Evolutionary conservation across 768 basidiomycete species (phyloP).

Genomic region (Leccinum uliginosum): DNA sequence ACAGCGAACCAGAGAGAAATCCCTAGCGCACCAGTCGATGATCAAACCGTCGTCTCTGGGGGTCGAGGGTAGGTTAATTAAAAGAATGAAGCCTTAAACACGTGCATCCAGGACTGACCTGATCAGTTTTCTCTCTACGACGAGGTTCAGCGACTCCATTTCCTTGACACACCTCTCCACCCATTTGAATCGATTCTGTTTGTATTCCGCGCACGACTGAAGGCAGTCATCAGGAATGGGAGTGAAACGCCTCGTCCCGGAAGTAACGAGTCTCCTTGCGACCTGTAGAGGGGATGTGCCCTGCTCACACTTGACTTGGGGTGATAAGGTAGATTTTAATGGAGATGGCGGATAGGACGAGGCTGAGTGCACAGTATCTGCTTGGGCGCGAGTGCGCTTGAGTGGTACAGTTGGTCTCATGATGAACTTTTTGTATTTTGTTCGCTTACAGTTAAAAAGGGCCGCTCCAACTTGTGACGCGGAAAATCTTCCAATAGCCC

Average conservation of each 20-base stretch:
- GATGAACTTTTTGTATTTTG: not conserved
- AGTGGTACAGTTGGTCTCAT: conserved; percentile 1
- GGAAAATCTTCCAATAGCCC: conserved; percentile 5
- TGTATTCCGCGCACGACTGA: conserved; percentile 14
- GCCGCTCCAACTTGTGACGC: not conserved
- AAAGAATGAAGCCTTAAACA: not conserved
- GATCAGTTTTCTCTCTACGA: conserved; percentile 23
- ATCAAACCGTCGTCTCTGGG: conserved; percentile 28
- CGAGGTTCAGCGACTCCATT: conserved; percentile 17
- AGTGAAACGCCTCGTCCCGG: conserved; percentile 25
- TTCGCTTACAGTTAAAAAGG: too few relatives aligned
- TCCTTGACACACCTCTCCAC: conserved; percentile 15
- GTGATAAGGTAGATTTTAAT: not conserved
- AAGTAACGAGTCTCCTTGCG: conserved; percentile 21
- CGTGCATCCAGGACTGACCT: conserved; percentile 18
- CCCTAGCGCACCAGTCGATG: conserved; percentile 26
- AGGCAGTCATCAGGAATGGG: conserved; percentile 28
- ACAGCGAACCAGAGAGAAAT: not conserved
- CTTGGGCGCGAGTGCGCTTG: conserved; percentile 15
- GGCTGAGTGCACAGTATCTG: not conserved
- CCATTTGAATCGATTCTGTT: conserved; percentile 23
- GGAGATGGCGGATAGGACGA: not conserved
- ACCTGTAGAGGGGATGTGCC: conserved; percentile 10
- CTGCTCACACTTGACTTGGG: conserved; percentile 19
- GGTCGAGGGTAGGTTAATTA: not conserved